Conservation (phyloP, 352 stramenopile species). For the Phytophthora sojae region DNA sequence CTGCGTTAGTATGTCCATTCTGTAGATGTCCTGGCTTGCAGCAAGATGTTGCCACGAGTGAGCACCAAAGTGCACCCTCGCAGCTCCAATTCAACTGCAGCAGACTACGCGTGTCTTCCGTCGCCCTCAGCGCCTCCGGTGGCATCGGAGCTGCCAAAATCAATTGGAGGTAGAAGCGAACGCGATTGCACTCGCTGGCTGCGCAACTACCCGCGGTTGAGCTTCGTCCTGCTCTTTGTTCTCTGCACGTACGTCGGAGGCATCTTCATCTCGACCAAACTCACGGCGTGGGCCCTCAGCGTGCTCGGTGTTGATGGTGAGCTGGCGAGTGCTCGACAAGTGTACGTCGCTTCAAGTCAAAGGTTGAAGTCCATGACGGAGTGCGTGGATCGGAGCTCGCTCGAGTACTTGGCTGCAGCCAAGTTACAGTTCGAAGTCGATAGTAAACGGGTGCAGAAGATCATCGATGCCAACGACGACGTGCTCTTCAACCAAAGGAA, state of each 20-base stretch:
- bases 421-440: conserved; percentile 40
- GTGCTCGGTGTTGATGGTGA: conserved; percentile 37
- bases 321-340: conserved; percentile 34
- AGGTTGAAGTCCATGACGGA: conserved; percentile 40
- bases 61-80: conserved; percentile 34
- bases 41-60: conserved; percentile 31
- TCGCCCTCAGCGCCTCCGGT: conserved; percentile 24
- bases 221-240: conserved; percentile 64
- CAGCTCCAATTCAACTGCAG: conserved; percentile 3
- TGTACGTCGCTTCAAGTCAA: conserved; percentile 42
- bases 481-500: conserved; percentile 23
- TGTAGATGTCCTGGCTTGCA: not conserved
- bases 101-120: conserved; percentile 26
- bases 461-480: conserved; percentile 40
- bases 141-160: conserved; percentile 6
- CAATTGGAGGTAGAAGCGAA: not conserved
- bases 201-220: conserved; percentile 53
- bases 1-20: conserved; percentile 4
- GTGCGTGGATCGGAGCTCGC: conserved; percentile 44
- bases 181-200: conserved; percentile 27
- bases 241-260: conserved; percentile 50
- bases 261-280: conserved; percentile 47
- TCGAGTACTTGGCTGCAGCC: conserved; percentile 34
- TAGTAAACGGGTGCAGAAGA: conserved; percentile 32
- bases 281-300: conserved; percentile 44